Evolutionary conservation across 2,329 filamentous ascomycete species (phyloP), one percentile per base, ranked within the genome.

Genomic region (Colletotrichum truncatum): DNA sequence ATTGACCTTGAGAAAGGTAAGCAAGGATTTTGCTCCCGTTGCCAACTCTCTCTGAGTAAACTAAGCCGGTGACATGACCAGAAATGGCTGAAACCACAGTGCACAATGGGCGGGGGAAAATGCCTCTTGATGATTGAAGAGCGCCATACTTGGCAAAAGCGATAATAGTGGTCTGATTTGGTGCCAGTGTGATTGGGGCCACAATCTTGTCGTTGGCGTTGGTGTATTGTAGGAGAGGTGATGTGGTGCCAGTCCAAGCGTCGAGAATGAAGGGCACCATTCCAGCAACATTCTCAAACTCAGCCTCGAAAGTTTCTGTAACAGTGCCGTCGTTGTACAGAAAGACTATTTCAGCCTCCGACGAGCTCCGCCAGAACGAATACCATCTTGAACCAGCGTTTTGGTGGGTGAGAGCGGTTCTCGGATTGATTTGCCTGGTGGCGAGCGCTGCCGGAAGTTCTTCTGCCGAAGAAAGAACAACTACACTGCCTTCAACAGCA

Each of bases 301-400:
- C 23, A 16, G 25, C 11, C 2, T 16, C 11, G 7, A 9, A 8
- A 4, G 49, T 39, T 11, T 12, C 12, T 21, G 16, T 46, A 11
- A 18, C 39, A 9, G 38, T 45, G n/a, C 57, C 62, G 34, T 39
- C 26, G 41, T 66, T 66, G 38, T 57, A 56, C 10, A 68, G 39
- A 4, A 56, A 66, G n/a, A 59, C 52, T 16, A 32, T 58, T n/a
- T 60, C 57, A 23, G 36, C 30, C 21, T 28, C 18, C 53, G 26
- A 52, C n/a, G 26, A 28, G 18, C 34, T 54, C 34, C 32, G 53
- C 53, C 18, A 55, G 57, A 57, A 58, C 6, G 14, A 14, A 23
- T 38, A 68, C 46, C 25, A 58, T 26, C 51, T 26, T 11, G 12
- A 12, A 2, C n/a, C 51, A 16, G 65, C 56, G 25, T 58, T 26